Base-by-base conservation (phyloP, 73 alveolate genomes). In the Tetrahymena thermophila region DNA sequence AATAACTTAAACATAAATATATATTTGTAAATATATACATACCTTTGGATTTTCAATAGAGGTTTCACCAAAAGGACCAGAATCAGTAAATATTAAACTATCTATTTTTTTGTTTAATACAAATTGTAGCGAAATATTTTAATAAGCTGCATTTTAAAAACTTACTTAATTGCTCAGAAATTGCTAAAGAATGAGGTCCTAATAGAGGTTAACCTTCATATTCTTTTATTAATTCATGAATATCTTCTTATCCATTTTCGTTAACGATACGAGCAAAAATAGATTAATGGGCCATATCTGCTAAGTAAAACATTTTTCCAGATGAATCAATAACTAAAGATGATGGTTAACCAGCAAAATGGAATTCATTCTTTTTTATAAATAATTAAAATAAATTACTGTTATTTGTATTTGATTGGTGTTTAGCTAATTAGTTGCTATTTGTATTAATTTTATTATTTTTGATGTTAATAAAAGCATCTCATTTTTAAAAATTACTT, bases 141-240 rank as follows among this genome's bases (percentile, higher is more conserved):
- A 44, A 89, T 58, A 34, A 94, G 42, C 8, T 35, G 35, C 34
- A 1, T 25, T 31, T 35, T 50, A 0, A 14, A 5, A 16, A 58
- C 38, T 94, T 35, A 71, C 96, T 97, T 93, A 96, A 93, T 35
- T 94, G 95, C 35, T 42, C 93, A 34, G 98, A 94, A 17, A 97
- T 95, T 35, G 98, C 97, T 96, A 99, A 95, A 56, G 99, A 98
- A 95, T 99, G 98, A 19, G 99, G 99, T 16, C 99, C 99, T 40
- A 98, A 95, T 85, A 99, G 97, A 19, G 99, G 99, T 95, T 97
- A 96, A 21, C 99, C 99, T 93, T 99, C 99, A 95, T 98, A 99
- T 55, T 99, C 99, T 85, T 97, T 97, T 19, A 98, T 96, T 38
- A 97, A 93, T 35, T 94, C 97, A 38, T 97, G 94, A 23, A 94